Conservation (phyloP, 257 asterid species). For the Lavandula angustifolia region DNA sequence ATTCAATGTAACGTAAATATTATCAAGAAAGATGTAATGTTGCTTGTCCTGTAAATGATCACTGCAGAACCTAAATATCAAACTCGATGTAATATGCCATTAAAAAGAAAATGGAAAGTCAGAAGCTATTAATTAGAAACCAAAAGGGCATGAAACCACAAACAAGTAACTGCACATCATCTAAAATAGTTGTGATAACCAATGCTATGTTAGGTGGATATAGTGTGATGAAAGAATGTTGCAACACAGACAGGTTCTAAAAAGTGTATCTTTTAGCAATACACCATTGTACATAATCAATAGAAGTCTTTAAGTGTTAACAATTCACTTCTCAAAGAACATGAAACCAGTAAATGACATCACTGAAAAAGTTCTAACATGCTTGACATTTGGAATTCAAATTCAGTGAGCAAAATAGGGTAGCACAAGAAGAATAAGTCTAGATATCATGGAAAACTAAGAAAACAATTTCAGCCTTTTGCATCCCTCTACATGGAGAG, state of each 20-base stretch:
- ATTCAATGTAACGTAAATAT: constrained; percentile 12
- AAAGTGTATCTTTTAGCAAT: background rate
- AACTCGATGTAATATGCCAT: constrained; percentile 1
- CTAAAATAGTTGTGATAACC: background rate
- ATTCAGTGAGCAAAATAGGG: background rate
- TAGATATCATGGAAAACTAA: background rate
- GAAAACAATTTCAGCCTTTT: background rate
- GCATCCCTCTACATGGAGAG: background rate
- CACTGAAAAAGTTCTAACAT: constrained; percentile 5
- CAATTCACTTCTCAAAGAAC: constrained; percentile 6
- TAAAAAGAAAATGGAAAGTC: background rate
- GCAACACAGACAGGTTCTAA: background rate
- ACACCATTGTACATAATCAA: background rate
- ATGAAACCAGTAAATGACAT: background rate
- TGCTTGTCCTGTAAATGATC: constrained; percentile 10
- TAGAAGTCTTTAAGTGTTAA: background rate
- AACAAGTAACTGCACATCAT: background rate
- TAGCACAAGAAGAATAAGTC: constrained; percentile 7
- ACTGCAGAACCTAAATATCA: constrained; percentile 4
- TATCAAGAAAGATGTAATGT: constrained; percentile 29
- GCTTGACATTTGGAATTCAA: background rate
- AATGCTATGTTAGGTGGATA: background rate
- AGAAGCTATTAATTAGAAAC: background rate
- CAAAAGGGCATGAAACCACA: constrained; percentile 6
- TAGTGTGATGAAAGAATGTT: constrained; percentile 12